Base-by-base conservation (phyloP, 2,329 filamentous ascomycete genomes). In the Calonectria crousiana region DNA sequence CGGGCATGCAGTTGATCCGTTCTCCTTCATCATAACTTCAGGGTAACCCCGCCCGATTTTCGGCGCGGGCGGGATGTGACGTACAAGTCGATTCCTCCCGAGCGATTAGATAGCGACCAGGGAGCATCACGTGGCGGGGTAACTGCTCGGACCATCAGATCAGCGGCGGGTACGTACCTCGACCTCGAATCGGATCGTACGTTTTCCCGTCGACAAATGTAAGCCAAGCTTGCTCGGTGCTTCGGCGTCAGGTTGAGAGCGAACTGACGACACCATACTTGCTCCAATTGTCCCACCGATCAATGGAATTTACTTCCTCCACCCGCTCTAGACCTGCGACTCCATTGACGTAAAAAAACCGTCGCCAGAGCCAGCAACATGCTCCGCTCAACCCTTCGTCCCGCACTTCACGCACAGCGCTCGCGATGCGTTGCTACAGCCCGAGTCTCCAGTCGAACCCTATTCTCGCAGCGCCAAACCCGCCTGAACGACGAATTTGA, bases 401-500 rank as follows among this genome's bases (percentile, higher is more conserved):
- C 81, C 52, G 75, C 77, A 51, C 79, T 82, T 72, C 79, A 80
- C 74, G 65, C 78, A 70, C 73, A 76, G 75, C 78, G 78, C 28
- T 68, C 75, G 6, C 75, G 72, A 79, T 81, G 77, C 75, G 76
- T 76, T 69, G 51, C 77, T 11, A 47, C 66, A 75, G 56, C 76
- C 69, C 53, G 74, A 75, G 18, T 67, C 75, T 67, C 80, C 23
- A 62, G 78, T 51, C 79, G 84, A 34, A 82, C 78, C 51, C 65
- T 84, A 62, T 81, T 82, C 72, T 82, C 81, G 36, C 78, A 78
- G 69, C 76, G 81, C 58, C 75, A 75, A 62, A 77, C 77, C 30
- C 85, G 86, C 36, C 83, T 87, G 11, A 81, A 87, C 65, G 88
- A 91, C 73, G 86, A 85, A 32, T 84, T 91, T 74, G 87, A 92